Percentiles rank a stretch among this genome's conserved stretches.
Evolutionary conservation across 768 basidiomycete genomes (phyloP).

Genomic region (Calocybe cyanea): DNA sequence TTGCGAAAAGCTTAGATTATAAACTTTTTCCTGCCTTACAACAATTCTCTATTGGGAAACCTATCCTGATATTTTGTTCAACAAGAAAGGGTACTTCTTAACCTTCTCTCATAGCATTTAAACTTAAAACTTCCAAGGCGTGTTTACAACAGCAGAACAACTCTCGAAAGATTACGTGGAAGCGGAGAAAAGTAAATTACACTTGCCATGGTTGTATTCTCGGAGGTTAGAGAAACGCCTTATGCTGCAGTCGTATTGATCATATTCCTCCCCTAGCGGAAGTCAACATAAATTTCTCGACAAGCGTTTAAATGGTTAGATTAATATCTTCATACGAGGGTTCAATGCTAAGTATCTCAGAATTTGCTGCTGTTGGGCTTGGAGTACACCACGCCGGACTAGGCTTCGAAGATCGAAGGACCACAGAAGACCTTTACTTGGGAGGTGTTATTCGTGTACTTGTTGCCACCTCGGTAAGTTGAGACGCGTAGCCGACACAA

Average conservation of each 20-base stretch:
- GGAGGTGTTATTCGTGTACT: constrained; percentile 62
- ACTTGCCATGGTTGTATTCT: constrained; percentile 69
- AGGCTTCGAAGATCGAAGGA: constrained; percentile 62
- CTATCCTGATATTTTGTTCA: constrained; percentile 83
- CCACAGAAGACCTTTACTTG: constrained; percentile 71
- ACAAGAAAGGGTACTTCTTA: constrained; percentile 71
- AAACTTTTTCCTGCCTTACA: constrained; percentile 72
- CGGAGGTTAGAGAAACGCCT: constrained; percentile 34
- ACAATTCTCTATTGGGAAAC: constrained; percentile 72
- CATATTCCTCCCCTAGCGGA: constrained; percentile 30
- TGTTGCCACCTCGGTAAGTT: constrained; percentile 77
- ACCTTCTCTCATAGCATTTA: background rate
- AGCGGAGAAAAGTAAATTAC: constrained; percentile 41
- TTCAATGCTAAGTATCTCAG: constrained; percentile 29
- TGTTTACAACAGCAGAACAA: constrained; percentile 67
- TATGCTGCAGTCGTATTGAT: background rate
- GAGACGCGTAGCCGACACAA: too few relatives aligned
- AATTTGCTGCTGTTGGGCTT: constrained; percentile 68
- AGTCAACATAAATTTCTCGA: constrained; percentile 58
- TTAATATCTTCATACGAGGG: background rate
- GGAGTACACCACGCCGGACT: constrained; percentile 94
- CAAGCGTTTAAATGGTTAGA: constrained; percentile 57
- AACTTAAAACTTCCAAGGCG: constrained; percentile 32
- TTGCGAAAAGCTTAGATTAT: constrained; percentile 64
- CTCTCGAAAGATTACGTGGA: constrained; percentile 70